Base-by-base conservation (phyloP, 768 basidiomycete genomes). In the Suillus decipiens region DNA sequence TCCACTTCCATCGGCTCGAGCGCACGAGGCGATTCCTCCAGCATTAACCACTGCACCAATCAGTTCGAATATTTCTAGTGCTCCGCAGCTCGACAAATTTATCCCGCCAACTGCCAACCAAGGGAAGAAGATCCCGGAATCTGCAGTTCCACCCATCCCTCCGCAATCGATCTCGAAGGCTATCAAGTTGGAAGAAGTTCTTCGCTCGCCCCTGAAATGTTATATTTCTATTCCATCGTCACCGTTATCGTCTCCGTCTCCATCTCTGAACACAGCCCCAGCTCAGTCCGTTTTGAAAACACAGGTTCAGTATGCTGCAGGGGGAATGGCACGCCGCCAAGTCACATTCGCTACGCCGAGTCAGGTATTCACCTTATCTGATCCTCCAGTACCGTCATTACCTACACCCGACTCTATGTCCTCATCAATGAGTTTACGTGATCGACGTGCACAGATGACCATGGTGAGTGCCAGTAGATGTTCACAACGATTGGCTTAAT, bases 371-470 rank as follows among this genome's bases (percentile, higher is more conserved):
- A 55, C n/a, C 17, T 12, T 33, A 3, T 34, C 51, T 37, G 22
- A 8, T 24, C 37, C 55, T 37, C 9, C 22, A 39, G 36, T 31
- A 19, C 17, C 10, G 10, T 28, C 17, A 7, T 11, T 41, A 28
- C 39, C 24, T 31, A 31, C 51, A 5, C 58, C 62, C 15, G 43
- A 62, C 37, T 53, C 74, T 1, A 64, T 71, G 19, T 67, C 62
- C 19, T 69, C 64, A 43, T 63, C 73, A 19, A 75, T 75, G 73
- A 75, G 73, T 56, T 53, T 75, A 34, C 73, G 74, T 15, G 73
- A 72, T 48, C 71, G 73, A 3, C 71, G 71, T 8, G 75, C 74
- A 1, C 73, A 75, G 28, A 74, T 75, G 48, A 67, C 66, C 19
- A 56, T 47, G 60, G 73, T 74, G 56, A 65, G 73, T 68, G 28